Evolutionary conservation across 164 flowering plant species (phyloP).

Genomic region (Platanus orientalis): DNA sequence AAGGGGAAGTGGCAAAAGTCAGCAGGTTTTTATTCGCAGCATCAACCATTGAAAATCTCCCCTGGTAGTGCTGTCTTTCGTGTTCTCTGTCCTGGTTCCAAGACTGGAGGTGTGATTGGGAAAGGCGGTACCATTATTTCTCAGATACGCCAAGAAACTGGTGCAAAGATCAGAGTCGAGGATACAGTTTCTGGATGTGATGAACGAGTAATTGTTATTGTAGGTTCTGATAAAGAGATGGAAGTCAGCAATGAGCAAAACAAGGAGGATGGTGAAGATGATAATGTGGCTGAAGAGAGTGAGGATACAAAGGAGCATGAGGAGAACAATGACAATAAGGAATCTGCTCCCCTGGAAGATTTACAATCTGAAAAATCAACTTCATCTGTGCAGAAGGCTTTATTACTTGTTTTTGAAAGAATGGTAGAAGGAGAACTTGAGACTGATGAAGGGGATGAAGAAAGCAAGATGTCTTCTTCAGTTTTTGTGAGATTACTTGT

Average conservation of each 20-base stretch:
- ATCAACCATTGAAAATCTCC: slow-evolving; percentile 24
- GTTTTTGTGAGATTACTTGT: slow-evolving; percentile 65
- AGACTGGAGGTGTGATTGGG: slow-evolving; percentile 54
- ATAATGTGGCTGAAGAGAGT: slow-evolving; percentile 24
- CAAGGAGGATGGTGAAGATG: slow-evolving; percentile 36
- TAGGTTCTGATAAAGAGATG: slow-evolving; percentile 45
- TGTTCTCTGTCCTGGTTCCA: slow-evolving; percentile 69
- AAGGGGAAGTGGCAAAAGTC: slow-evolving; percentile 59
- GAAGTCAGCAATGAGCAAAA: slow-evolving; percentile 30
- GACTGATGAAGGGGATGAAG: slow-evolving; percentile 39
- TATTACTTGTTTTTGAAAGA: slow-evolving; percentile 72
- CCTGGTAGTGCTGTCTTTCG: slow-evolving; percentile 43
- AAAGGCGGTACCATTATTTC: slow-evolving; percentile 52
- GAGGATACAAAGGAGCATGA: slow-evolving; percentile 27
- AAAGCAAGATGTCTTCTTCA: slow-evolving; percentile 32
- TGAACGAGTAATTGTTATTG: slow-evolving; percentile 66
- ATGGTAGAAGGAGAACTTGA: slow-evolving; percentile 53
- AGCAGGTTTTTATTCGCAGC: slow-evolving; percentile 20
- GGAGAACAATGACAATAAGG: slow-evolving; percentile 34
- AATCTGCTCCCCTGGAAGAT: slow-evolving; percentile 28
- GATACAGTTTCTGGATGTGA: slow-evolving; percentile 70
- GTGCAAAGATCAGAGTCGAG: slow-evolving; percentile 70
- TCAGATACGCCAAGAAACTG: slow-evolving; percentile 67
- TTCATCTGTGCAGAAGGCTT: slow-evolving; percentile 65
- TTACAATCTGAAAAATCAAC: slow-evolving; percentile 30